A percentile compares a stretch with the other conserved stretches of the same genome.
These are phyloP conservation scores for Agaricus subrufescens DNA, from an alignment of 768 basidiomycete species.

Conservation along the genomic window DNA sequence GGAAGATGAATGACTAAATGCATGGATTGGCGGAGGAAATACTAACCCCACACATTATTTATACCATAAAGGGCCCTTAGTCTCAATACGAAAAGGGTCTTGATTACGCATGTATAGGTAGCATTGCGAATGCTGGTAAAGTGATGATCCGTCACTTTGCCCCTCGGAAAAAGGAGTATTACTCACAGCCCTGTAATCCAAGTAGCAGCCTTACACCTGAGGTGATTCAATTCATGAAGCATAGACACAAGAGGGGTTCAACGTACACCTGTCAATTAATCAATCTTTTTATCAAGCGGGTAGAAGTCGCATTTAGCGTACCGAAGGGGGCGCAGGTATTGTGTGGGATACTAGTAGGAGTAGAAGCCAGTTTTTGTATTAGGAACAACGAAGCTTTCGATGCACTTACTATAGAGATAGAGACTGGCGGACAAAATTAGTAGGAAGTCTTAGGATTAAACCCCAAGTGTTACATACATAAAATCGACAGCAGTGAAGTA, in stretches of 20 bases:
- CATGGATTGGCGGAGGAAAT: background rate
- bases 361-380: background rate
- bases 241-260: too few species aligned
- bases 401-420: background rate
- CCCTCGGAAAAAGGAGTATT: too few species aligned
- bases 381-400: background rate
- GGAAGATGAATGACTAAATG: background rate
- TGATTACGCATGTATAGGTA: slow-evolving; percentile 4
- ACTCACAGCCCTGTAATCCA: slow-evolving; percentile 8
- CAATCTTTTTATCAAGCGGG: background rate
- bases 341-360: background rate
- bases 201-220: slow-evolving; percentile 3
- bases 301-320: background rate
- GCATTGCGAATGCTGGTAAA: background rate
- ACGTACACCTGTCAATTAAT: background rate
- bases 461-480: background rate
- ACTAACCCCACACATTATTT: background rate
- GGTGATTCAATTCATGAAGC: background rate
- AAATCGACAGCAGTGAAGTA: background rate
- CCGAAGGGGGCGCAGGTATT: background rate
- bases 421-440: background rate
- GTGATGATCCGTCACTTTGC: background rate
- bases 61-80: slow-evolving; percentile 3
- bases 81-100: slow-evolving; percentile 5
- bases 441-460: background rate